These are phyloP conservation scores for Metschnikowia continentalis DNA, from an alignment of 805 yeast genomes.

Conservation along the genomic window DNA sequence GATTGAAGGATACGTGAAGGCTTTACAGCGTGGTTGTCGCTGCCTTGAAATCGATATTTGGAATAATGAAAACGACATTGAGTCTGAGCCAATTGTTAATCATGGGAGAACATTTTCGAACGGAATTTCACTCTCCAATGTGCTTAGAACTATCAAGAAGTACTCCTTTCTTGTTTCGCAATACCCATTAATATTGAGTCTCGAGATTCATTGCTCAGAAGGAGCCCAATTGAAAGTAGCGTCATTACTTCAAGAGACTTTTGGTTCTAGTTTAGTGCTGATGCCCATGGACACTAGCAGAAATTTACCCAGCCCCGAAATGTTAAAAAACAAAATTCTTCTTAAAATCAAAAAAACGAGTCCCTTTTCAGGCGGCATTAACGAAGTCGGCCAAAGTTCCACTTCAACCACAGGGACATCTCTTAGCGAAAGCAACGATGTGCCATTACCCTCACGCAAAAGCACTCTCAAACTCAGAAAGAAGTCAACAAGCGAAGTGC, in stretches of 20 bases:
- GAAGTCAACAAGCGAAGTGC: slow-evolving; percentile 23
- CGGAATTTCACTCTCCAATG: slow-evolving; percentile 65
- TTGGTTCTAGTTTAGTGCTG: slow-evolving; percentile 56
- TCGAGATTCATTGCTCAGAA: slow-evolving; percentile 75
- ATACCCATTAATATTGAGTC: slow-evolving; percentile 77
- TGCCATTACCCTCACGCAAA: slow-evolving; percentile 9
- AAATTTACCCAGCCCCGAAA: slow-evolving; percentile 61
- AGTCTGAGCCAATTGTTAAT: slow-evolving; percentile 73
- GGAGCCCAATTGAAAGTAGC: slow-evolving; percentile 64
- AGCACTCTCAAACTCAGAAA: slow-evolving; percentile 22
- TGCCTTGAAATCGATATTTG: slow-evolving; percentile 95
- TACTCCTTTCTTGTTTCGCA: slow-evolving; percentile 88
- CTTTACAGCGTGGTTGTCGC: slow-evolving; percentile 86
- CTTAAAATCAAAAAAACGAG: slow-evolving; percentile 70
- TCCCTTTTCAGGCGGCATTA: slow-evolving; percentile 10
- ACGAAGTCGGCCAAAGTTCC: slow-evolving; percentile 20
- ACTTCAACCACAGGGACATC: slow-evolving; percentile 39
- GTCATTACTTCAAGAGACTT: slow-evolving; percentile 46
- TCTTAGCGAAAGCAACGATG: slow-evolving; percentile 36
- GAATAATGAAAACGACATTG: slow-evolving; percentile 60
- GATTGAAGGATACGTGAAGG: slow-evolving; percentile 82
- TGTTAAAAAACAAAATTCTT: slow-evolving; percentile 65
- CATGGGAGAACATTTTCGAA: slow-evolving; percentile 86
- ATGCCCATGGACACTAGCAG: slow-evolving; percentile 31
- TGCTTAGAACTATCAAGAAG: slow-evolving; percentile 67